Base-by-base conservation (phyloP, 2,329 filamentous ascomycete genomes). In the Ceratocystis ficicola region DNA sequence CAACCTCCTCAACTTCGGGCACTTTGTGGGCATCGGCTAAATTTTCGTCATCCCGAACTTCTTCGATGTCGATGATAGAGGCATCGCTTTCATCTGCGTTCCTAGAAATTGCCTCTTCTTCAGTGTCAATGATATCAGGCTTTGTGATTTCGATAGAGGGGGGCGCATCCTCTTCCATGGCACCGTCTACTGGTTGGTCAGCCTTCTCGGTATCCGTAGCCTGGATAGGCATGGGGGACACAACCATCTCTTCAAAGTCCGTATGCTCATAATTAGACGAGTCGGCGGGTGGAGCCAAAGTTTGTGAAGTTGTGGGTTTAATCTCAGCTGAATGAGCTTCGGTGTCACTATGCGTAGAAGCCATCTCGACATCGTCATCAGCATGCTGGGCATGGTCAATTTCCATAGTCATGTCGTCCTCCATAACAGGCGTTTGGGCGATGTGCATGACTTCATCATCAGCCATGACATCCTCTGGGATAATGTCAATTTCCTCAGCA, bases 381-480 rank as follows among this genome's bases (percentile, higher is more conserved):
- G 52, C 22, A 17, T 57, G 52, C 20, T 57, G 52, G 12, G 22
- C 52, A 12, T 57, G 52, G 30, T 57, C 52, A 17, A 57, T 57
- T 30, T 57, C 52, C 61, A 63, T 63, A 2, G 22, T 63, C 44
- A 48, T 48, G 28, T n/a, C 20, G 10, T 63, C 61, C 20, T 25
- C 41, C 7, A 17, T 17, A 63, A 63, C 48, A 17, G 41, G 46
- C 7, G 61, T 48, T 28, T 28, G 12, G 28, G 41, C 25, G 17
- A 44, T 65, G 30, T 41, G n/a, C 28, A 50, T 62, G 44, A 48
- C 30, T 5, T 60, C 66, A 30, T 65, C 66, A 7, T 67, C 66
- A 32, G 66, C 66, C 66, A 67, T 67, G 28, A 65, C 20, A 22
- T 66, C 65, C 20, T 66, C 65, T 3, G 61, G 52, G 4, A 61